Evolutionary conservation across 345 rosid genomes (phyloP).

Genomic region (Lepidium aucheri): DNA sequence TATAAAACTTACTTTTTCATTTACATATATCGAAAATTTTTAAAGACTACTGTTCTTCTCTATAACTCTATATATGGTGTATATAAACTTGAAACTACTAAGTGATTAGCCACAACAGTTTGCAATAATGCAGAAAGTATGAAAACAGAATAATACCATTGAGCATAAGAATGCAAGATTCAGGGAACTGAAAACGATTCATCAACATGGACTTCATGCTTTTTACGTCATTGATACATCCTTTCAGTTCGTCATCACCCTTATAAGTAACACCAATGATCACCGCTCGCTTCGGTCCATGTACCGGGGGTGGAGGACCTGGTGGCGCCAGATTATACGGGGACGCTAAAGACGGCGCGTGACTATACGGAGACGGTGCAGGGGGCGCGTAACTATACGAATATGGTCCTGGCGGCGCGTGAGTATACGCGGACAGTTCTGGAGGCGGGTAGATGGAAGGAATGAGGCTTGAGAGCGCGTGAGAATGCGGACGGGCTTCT

Average conservation of each 20-base stretch:
- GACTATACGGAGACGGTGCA: slow-evolving; percentile 3
- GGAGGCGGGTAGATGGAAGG: slow-evolving; percentile 4
- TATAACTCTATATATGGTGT: too few relatives aligned
- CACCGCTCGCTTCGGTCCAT: slow-evolving; percentile 70
- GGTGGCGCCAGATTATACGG: slow-evolving; percentile 45
- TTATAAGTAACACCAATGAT: slow-evolving; percentile 67
- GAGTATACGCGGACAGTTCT: slow-evolving; percentile 29
- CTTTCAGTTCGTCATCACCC: slow-evolving; percentile 53
- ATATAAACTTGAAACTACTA: not conserved
- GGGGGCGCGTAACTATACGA: not conserved
- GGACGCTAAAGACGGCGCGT: slow-evolving; percentile 20
- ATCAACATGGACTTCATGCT: slow-evolving; percentile 84
- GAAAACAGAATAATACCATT: slow-evolving; percentile 33
- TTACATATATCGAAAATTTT: not conserved
- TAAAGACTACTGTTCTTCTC: not conserved
- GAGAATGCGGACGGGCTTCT: slow-evolving; percentile 6
- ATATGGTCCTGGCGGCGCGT: too few relatives aligned
- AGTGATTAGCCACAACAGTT: too few relatives aligned
- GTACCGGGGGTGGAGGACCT: slow-evolving; percentile 40
- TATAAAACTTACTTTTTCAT: too few relatives aligned
- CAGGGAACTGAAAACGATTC: slow-evolving; percentile 67
- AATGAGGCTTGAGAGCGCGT: slow-evolving; percentile 15
- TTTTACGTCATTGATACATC: slow-evolving; percentile 74
- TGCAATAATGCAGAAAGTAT: not conserved
- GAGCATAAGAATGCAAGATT: slow-evolving; percentile 75